Evolutionary conservation across 2,329 filamentous ascomycete genomes (phyloP).

Genomic region (Verticillium tricorpus): DNA sequence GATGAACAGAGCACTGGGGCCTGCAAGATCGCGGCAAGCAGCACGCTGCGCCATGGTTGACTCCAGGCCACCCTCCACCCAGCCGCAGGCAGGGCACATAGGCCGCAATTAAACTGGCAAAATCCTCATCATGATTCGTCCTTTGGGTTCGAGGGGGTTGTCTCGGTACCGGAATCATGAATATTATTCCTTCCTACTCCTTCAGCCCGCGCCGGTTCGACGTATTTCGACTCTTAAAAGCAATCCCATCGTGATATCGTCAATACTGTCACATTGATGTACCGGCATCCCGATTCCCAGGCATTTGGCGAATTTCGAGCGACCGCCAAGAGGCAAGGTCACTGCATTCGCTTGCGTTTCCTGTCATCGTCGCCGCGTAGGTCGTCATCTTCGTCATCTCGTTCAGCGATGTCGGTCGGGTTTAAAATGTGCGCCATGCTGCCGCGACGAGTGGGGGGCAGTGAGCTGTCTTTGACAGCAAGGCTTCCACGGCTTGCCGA

Average conservation of each 20-base stretch:
- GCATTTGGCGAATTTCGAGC: not conserved
- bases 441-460: slow-evolving; percentile 50
- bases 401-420: slow-evolving; percentile 51
- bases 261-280: not conserved
- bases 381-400: slow-evolving; percentile 53
- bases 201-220: not conserved
- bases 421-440: slow-evolving; percentile 63
- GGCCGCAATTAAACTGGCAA: not conserved
- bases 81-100: not conserved
- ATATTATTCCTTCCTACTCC: not conserved
- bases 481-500: slow-evolving; percentile 46
- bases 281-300: not conserved
- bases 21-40: not conserved
- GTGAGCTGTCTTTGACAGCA: slow-evolving; percentile 49
- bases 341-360: slow-evolving; percentile 58
- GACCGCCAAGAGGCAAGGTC: slow-evolving; percentile 4
- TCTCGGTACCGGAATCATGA: not conserved
- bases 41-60: not conserved
- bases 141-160: not conserved
- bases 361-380: slow-evolving; percentile 52
- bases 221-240: not conserved
- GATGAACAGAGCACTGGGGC: not conserved
- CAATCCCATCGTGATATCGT: not conserved
- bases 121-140: not conserved
- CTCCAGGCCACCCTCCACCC: not conserved